These are phyloP conservation scores for Decorospora gaudefroyi DNA, from an alignment of 2,329 filamentous ascomycete species.

Conservation along the genomic window DNA sequence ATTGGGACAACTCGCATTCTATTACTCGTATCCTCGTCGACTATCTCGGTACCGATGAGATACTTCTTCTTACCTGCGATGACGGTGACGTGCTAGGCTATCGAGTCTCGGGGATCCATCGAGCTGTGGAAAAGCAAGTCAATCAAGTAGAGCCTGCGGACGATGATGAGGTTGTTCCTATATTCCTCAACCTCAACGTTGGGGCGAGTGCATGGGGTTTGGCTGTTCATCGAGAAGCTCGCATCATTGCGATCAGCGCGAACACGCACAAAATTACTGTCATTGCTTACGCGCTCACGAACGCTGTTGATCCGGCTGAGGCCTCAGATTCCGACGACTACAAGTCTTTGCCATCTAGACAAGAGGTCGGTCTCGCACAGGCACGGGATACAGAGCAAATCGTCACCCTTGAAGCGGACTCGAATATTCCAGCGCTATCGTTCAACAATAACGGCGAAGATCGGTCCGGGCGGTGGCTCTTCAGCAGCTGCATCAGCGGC, in stretches of 20 bases:
- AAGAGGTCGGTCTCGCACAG: no score
- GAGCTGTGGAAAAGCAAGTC: slow-evolving; percentile 20
- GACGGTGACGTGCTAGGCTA: slow-evolving; percentile 60
- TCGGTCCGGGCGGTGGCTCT: slow-evolving; percentile 59
- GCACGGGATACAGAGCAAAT: no score
- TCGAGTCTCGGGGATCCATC: slow-evolving; percentile 37
- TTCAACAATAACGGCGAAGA: slow-evolving; percentile 64
- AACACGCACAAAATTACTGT: slow-evolving; percentile 68
- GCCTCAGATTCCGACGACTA: slow-evolving; percentile 3
- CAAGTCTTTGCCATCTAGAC: neutral
- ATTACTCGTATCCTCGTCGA: slow-evolving; percentile 54
- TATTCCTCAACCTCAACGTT: slow-evolving; percentile 78
- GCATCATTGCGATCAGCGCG: slow-evolving; percentile 82
- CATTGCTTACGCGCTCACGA: slow-evolving; percentile 61
- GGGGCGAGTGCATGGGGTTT: slow-evolving; percentile 84
- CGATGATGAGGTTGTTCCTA: slow-evolving; percentile 52
- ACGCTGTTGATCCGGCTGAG: neutral
- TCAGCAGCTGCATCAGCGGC: slow-evolving; percentile 62
- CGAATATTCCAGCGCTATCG: slow-evolving; percentile 62
- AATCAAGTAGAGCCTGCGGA: slow-evolving; percentile 31
- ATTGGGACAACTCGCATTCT: slow-evolving; percentile 48
- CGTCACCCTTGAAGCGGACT: slow-evolving; percentile 23
- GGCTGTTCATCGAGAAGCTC: slow-evolving; percentile 77
- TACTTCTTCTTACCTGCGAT: slow-evolving; percentile 59
- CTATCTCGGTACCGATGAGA: slow-evolving; percentile 53